Base-by-base conservation (phyloP, 768 basidiomycete genomes). In the Panellus pusillus region DNA sequence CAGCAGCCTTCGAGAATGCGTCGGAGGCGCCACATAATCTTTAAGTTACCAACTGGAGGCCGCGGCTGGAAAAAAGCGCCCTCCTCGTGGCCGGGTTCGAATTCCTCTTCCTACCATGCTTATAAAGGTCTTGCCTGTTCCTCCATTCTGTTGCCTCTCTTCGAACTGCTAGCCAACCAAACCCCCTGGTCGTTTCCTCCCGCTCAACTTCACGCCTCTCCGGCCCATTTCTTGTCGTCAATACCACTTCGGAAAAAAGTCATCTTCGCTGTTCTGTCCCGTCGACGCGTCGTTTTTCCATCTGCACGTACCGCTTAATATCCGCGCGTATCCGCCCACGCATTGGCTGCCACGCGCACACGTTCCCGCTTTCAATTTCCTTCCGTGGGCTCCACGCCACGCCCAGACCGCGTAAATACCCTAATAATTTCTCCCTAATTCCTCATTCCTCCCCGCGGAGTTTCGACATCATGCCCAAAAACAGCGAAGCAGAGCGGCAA, bases 31-130 rank as follows among this genome's bases (percentile, higher is more conserved):
- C 55, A 48, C 46, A 70, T 72, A 76, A 78, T 77, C 75, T 78
- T 24, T 74, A 77, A 78, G 73, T 73, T 73, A 71, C 74, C 72
- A 74, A 74, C 68, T 72, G 75, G 73, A 72, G 44, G 47, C 50
- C 50, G 55, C 55, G 55, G 55, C 74, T 74, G 73, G 32, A 14
- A 35, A 35, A 76, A 75, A 69, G 66, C 65, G 71, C 65, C 61
- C 72, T 79, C 83, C 84, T 85, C 84, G 83, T 87, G 83, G 69
- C 80, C 72, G 66, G 72, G 75, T 80, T 79, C 78, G 77, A 80
- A 77, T 82, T 80, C 79, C 81, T 82, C 82, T 79, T 83, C 78
- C 72, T 79, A 69, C 74, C 79, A 78, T 81, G 50, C 50, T 51
- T 50, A 47, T 50, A 52, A 57, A 35, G 14, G 32, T 18, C 17